Percentiles rank a stretch among this genome's conserved stretches.
Conservation (phyloP, 2,329 filamentous ascomycete genomes). For the Penicillium rolfsii region DNA sequence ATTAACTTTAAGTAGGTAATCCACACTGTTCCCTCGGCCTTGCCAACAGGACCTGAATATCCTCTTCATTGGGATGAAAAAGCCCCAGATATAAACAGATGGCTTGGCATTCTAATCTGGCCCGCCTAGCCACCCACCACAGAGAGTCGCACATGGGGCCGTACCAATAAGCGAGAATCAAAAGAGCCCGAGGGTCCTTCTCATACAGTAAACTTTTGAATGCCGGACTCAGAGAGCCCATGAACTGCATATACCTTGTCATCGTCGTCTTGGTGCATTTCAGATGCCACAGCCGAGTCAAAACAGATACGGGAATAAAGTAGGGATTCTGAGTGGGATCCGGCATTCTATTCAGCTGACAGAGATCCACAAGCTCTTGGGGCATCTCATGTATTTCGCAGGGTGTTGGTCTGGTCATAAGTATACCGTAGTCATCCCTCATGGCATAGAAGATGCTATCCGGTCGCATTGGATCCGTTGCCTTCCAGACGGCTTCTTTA, state of each 20-base stretch:
- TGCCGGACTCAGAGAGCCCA: constrained; percentile 11
- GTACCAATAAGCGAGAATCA: constrained; percentile 63
- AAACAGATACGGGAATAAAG: constrained; percentile 14
- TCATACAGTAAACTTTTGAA: constrained; percentile 52
- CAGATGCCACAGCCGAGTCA: constrained; percentile 8
- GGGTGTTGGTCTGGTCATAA: constrained; percentile 6
- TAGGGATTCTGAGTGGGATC: constrained; percentile 16
- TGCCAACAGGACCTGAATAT: constrained; percentile 14
- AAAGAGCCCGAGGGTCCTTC: constrained; percentile 58
- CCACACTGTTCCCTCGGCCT: constrained; percentile 9
- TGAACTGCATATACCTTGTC: constrained; percentile 13
- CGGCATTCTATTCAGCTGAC: constrained; percentile 2
- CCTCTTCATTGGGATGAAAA: constrained; percentile 8
- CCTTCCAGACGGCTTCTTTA: constrained; percentile 56
- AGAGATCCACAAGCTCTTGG: constrained; percentile 14
- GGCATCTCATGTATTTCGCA: constrained; percentile 11
- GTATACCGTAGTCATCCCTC: constrained; percentile 23
- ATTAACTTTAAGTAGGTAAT: background rate
- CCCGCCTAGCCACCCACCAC: constrained; percentile 57
- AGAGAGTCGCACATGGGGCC: constrained; percentile 49
- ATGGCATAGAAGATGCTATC: constrained; percentile 52
- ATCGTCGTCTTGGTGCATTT: constrained; percentile 5
- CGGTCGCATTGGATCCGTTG: constrained; percentile 51
- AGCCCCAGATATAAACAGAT: constrained; percentile 51
- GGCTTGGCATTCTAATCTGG: constrained; percentile 54